These are phyloP conservation scores for Aspergillus ustus DNA, from an alignment of 2,329 filamentous ascomycete species.

Conservation along the genomic window DNA sequence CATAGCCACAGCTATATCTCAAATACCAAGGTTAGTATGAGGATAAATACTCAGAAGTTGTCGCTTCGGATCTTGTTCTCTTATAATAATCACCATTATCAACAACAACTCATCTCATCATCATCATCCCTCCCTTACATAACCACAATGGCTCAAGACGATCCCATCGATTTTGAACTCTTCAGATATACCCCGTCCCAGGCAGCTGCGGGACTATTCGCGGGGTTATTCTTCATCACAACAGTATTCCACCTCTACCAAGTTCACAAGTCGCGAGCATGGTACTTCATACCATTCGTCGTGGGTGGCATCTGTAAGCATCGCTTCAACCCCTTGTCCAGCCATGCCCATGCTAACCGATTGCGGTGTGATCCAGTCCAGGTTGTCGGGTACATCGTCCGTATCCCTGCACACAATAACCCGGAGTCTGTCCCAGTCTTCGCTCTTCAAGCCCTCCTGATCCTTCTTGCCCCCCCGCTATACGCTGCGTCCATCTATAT, in stretches of 20 bases:
- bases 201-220: conserved; percentile 6
- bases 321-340: not conserved
- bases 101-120: not conserved
- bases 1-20: not conserved
- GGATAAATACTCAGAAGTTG: not conserved
- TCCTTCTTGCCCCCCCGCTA: conserved; percentile 46
- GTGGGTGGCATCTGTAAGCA: conserved; percentile 35
- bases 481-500: conserved; percentile 46
- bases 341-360: not conserved
- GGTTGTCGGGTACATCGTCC: conserved; percentile 36
- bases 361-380: conserved; percentile 47
- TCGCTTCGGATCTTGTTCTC: not conserved
- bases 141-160: not conserved
- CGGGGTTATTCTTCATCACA: conserved; percentile 4
- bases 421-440: conserved; percentile 29
- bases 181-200: conserved; percentile 5
- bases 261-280: conserved; percentile 21
- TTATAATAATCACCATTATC: not conserved
- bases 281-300: conserved; percentile 46
- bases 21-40: not conserved
- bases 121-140: not conserved
- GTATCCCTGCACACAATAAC: conserved; percentile 16
- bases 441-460: conserved; percentile 39
- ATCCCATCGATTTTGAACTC: conserved; percentile 4
- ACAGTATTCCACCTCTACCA: conserved; percentile 23